phyloP scores from a whole-genome alignment of 495 filamentous ascomycete species.

The Penicillium robsamsonii region DNA sequence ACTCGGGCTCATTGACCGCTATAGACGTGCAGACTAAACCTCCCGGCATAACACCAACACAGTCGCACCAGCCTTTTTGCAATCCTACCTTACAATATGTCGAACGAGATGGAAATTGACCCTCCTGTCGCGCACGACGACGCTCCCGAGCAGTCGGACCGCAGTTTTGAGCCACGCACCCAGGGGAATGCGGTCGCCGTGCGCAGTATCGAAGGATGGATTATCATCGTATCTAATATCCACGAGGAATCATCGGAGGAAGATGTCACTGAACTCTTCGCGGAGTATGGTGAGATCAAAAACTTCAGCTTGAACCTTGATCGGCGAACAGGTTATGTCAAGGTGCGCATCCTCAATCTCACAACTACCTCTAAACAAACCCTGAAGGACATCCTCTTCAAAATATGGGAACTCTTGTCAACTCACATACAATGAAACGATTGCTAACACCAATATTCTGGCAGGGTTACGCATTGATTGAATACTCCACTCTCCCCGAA shows the following conservation, averaged over 20 bases:
- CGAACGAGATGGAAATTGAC: conserved; percentile 82
- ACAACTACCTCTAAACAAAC: neutral
- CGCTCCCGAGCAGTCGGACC: conserved; percentile 45
- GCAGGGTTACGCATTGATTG: conserved; percentile 90
- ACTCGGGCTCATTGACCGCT: conserved; percentile 8
- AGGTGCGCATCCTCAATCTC: conserved; percentile 56
- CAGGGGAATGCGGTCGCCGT: conserved; percentile 82
- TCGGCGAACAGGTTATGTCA: conserved; percentile 93
- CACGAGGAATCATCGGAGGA: conserved; percentile 98
- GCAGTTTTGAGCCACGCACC: conserved; percentile 67
- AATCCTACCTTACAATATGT: conserved; percentile 46
- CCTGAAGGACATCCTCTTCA: neutral
- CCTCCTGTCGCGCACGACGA: conserved; percentile 49
- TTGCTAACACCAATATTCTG: conserved; percentile 12
- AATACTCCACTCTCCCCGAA: conserved; percentile 85
- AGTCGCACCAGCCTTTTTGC: neutral
- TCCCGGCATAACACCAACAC: conserved; percentile 1
- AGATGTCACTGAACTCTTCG: conserved; percentile 89
- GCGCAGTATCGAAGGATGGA: conserved; percentile 98
- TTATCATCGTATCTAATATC: conserved; percentile 92
- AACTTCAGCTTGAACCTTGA: conserved; percentile 95
- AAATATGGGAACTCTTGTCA: neutral
- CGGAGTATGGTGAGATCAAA: conserved; percentile 96
- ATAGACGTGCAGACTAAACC: conserved; percentile 3
- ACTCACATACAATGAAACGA: neutral